A percentile compares a stretch with the other conserved stretches of the same genome.
phyloP scores from a whole-genome alignment of 1,284 basidiomycete species.

The Ceratobasidium sp. region DNA sequence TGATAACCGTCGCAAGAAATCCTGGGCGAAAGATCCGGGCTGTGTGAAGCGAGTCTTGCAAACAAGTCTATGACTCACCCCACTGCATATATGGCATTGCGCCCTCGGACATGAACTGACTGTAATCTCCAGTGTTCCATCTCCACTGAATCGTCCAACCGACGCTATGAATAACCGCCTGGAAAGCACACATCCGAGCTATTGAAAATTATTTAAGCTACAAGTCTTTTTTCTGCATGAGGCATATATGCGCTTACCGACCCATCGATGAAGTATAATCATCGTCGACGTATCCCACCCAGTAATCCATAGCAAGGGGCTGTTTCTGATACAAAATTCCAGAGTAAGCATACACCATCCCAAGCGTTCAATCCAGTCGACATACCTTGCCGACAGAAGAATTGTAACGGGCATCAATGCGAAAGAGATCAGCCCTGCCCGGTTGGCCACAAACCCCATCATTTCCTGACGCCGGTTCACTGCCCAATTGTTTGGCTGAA shows the following conservation, averaged over 20 bases:
- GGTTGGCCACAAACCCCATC: slow-evolving; percentile 26
- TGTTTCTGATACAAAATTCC: not conserved
- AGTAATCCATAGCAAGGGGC: slow-evolving; percentile 13
- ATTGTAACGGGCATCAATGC: slow-evolving; percentile 18
- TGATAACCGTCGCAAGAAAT: slow-evolving; percentile 14
- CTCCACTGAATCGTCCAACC: slow-evolving; percentile 25
- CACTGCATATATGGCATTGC: slow-evolving; percentile 31
- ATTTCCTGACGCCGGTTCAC: not conserved
- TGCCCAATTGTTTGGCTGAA: slow-evolving; percentile 27
- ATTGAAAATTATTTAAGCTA: too few species aligned
- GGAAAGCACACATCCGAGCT: slow-evolving; percentile 24
- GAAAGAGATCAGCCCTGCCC: slow-evolving; percentile 24
- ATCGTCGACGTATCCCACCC: slow-evolving; percentile 13
- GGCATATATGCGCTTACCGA: slow-evolving; percentile 7
- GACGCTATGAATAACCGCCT: slow-evolving; percentile 21
- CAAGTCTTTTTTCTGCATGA: too few species aligned
- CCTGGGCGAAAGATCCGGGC: not conserved
- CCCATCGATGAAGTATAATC: slow-evolving; percentile 31
- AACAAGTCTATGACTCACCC: not conserved
- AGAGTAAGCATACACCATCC: not conserved
- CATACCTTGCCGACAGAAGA: slow-evolving; percentile 3
- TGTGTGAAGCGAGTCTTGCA: not conserved
- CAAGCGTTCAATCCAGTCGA: not conserved
- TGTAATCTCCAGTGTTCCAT: not conserved
- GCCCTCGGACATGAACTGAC: slow-evolving; percentile 5